Conservation (phyloP, 2,329 filamentous ascomycete genomes). For the Trematosphaeria pertusa region DNA sequence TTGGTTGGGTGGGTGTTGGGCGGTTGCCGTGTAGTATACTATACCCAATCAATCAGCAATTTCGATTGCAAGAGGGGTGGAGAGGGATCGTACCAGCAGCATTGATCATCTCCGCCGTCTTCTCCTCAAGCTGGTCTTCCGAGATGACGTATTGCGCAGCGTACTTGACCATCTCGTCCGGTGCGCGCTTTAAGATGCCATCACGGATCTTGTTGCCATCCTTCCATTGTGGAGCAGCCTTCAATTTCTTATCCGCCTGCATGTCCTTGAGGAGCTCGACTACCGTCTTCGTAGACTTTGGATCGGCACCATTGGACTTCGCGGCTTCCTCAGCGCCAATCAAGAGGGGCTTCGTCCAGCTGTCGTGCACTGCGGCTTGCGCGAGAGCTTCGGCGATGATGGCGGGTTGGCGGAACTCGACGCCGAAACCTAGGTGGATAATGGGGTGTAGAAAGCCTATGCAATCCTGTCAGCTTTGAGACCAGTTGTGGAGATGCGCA, state of each 20-base stretch:
- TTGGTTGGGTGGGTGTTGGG: conserved; percentile 63
- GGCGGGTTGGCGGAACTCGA: conserved; percentile 83
- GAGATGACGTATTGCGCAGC: conserved; percentile 63
- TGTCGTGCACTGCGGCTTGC: conserved; percentile 73
- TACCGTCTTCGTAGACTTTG: conserved; percentile 49
- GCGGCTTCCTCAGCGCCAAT: conserved; percentile 59
- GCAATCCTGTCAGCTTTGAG: conserved; percentile 1
- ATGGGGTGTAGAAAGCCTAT: conserved; percentile 76
- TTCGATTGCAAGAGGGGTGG: background rate
- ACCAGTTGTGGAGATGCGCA: background rate
- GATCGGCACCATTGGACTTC: conserved; percentile 30
- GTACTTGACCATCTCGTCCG: conserved; percentile 67
- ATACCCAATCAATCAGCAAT: background rate
- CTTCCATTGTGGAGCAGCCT: conserved; percentile 57
- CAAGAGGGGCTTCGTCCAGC: conserved; percentile 64
- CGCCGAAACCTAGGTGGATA: conserved; percentile 83
- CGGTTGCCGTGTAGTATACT: conserved; percentile 65
- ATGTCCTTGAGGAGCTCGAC: conserved; percentile 69
- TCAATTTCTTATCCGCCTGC: conserved; percentile 63
- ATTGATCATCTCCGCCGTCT: conserved; percentile 74
- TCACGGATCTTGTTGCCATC: conserved; percentile 72
- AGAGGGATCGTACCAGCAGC: conserved; percentile 54
- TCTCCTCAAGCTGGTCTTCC: conserved; percentile 62
- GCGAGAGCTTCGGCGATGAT: conserved; percentile 82
- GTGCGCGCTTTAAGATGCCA: conserved; percentile 70